phyloP scores from a whole-genome alignment of 2,329 filamentous ascomycete genomes.

The Trichoderma koningiopsis region DNA sequence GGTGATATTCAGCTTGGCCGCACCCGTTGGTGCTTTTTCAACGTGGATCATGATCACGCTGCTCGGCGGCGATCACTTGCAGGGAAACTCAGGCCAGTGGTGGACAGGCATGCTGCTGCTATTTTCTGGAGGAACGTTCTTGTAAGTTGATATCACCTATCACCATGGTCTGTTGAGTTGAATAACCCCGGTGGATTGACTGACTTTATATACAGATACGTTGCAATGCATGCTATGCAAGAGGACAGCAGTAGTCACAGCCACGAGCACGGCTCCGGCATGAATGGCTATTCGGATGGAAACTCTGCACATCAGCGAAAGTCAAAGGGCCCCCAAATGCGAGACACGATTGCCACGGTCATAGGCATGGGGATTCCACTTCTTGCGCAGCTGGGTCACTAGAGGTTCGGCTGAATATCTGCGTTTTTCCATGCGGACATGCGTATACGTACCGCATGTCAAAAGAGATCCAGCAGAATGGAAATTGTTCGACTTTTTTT shows the following conservation, averaged over 20 bases:
- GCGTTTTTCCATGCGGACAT: neutral
- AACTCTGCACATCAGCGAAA: slow-evolving; percentile 50
- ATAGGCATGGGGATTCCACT: slow-evolving; percentile 78
- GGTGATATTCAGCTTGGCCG: slow-evolving; percentile 87
- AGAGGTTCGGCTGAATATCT: slow-evolving; percentile 35
- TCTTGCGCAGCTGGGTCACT: slow-evolving; percentile 76
- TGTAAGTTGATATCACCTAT: slow-evolving; percentile 59
- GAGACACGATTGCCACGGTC: slow-evolving; percentile 71
- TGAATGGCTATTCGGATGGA: slow-evolving; percentile 59
- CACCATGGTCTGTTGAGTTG: neutral
- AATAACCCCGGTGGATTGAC: neutral
- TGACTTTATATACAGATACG: slow-evolving; percentile 63
- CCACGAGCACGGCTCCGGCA: slow-evolving; percentile 52
- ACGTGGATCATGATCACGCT: slow-evolving; percentile 82
- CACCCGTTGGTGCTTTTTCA: slow-evolving; percentile 78
- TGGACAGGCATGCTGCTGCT: slow-evolving; percentile 90
- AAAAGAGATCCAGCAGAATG: neutral
- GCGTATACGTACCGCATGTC: neutral
- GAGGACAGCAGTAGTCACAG: slow-evolving; percentile 61
- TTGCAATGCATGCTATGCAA: slow-evolving; percentile 98
- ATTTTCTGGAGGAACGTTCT: slow-evolving; percentile 94
- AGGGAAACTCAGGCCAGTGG: slow-evolving; percentile 70
- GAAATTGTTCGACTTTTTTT: no score
- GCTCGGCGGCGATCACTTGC: slow-evolving; percentile 62
- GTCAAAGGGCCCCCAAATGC: slow-evolving; percentile 60